These are phyloP conservation scores for Cenococcum geophilum DNA, from an alignment of 495 filamentous ascomycete species.

Conservation along the genomic window DNA sequence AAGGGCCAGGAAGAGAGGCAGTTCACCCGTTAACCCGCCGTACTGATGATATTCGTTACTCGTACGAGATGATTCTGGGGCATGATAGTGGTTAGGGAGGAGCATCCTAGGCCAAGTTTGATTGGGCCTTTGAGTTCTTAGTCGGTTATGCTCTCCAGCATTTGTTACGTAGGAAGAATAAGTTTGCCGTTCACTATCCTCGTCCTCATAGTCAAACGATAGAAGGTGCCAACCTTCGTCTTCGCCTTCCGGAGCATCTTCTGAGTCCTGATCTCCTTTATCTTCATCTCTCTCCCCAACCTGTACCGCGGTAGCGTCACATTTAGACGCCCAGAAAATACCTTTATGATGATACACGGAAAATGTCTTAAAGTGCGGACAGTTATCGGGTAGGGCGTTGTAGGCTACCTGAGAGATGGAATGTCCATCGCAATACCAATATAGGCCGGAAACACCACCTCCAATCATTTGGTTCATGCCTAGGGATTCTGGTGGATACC, in stretches of 20 bases:
- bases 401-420: neutral
- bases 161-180: conserved; percentile 14
- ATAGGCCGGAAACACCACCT: neutral
- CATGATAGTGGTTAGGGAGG: conserved; percentile 32
- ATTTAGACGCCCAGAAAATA: conserved; percentile 18
- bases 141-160: conserved; percentile 14
- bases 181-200: no score
- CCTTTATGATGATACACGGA: conserved; percentile 23
- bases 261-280: neutral
- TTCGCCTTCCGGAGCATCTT: neutral
- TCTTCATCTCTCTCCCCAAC: conserved; percentile 1
- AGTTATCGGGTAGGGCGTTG: neutral
- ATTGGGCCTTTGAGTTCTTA: conserved; percentile 17
- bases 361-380: conserved; percentile 8
- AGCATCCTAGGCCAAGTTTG: conserved; percentile 30
- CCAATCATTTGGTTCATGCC: neutral
- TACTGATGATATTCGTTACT: neutral
- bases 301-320: conserved; percentile 11
- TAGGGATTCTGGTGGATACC: neutral
- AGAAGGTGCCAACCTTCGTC: conserved; percentile 22
- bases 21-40: conserved; percentile 34
- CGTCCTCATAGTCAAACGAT: conserved; percentile 15
- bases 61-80: neutral
- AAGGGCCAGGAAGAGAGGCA: conserved; percentile 34
- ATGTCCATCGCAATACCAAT: neutral